Conservation (phyloP, 2,329 filamentous ascomycete species). For the Scolecobasidium constrictum region DNA sequence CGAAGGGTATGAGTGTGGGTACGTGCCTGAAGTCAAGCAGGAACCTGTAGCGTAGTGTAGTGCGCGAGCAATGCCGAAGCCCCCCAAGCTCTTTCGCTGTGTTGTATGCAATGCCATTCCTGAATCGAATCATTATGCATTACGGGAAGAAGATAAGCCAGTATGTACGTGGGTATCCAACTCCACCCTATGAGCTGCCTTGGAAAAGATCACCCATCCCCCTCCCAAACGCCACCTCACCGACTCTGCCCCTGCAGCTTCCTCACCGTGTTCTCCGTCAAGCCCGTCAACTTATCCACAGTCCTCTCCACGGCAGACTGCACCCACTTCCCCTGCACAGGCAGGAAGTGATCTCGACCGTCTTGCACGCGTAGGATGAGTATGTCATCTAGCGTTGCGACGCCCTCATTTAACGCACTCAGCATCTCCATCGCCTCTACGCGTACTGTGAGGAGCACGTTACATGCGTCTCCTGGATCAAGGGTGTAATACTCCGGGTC, state of each 20-base stretch:
- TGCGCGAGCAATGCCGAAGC: too few species aligned
- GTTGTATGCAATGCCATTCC: too few species aligned
- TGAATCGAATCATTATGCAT: too few species aligned
- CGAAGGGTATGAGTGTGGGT: too few species aligned
- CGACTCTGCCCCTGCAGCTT: constrained; percentile 7
- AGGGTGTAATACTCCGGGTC: constrained; percentile 49
- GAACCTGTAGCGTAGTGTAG: too few species aligned
- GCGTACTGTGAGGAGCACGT: constrained; percentile 55
- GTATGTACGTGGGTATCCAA: too few species aligned
- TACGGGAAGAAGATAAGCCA: too few species aligned
- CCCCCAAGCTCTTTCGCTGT: too few species aligned
- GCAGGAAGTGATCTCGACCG: constrained; percentile 86
- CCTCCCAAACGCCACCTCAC: too few species aligned
- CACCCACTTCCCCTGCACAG: constrained; percentile 66
- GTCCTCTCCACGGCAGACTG: constrained; percentile 75
- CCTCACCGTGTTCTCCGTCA: constrained; percentile 48
- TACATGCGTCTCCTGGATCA: constrained; percentile 73
- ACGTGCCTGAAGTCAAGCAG: too few species aligned
- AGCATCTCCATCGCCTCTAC: constrained; percentile 55
- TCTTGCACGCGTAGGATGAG: constrained; percentile 73
- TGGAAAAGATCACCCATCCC: too few species aligned
- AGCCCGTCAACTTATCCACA: constrained; percentile 75
- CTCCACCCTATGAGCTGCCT: too few species aligned
- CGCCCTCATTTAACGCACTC: constrained; percentile 59
- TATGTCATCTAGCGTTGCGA: constrained; percentile 65